These are phyloP conservation scores for Aplosporella prunicola DNA, from an alignment of 2,329 filamentous ascomycete genomes.

Conservation along the genomic window DNA sequence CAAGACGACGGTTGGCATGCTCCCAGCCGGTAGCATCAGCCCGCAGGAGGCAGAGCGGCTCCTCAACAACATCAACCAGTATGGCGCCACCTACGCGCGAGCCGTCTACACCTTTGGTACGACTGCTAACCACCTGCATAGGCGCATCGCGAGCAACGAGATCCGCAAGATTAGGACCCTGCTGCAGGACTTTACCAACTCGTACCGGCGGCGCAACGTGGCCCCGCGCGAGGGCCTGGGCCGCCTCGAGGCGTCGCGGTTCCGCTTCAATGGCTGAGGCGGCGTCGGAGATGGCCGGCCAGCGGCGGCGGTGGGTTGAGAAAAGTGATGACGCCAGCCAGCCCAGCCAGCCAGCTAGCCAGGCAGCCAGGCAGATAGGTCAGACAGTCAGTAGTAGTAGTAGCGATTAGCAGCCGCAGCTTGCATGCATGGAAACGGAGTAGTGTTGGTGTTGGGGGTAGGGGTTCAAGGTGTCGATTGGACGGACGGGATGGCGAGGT, in stretches of 20 bases:
- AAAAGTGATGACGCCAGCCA: too few relatives aligned
- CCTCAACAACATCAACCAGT: constrained; percentile 67
- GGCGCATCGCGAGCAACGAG: constrained; percentile 55
- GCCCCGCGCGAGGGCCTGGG: constrained; percentile 90
- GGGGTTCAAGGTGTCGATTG: too few relatives aligned
- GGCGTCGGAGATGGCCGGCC: too few relatives aligned
- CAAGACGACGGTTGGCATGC: constrained; percentile 68
- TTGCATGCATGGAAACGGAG: too few relatives aligned
- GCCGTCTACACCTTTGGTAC: background rate
- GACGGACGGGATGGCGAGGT: too few relatives aligned
- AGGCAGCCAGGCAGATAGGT: too few relatives aligned
- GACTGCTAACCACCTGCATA: constrained; percentile 5
- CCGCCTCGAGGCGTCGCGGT: constrained; percentile 74
- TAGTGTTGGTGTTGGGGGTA: too few relatives aligned
- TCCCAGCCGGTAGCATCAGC: constrained; percentile 74
- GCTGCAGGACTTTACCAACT: constrained; percentile 93
- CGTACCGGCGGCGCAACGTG: constrained; percentile 85
- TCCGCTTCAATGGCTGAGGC: constrained; percentile 54
- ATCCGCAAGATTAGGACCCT: constrained; percentile 73
- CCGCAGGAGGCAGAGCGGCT: constrained; percentile 72
- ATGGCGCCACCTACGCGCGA: too few relatives aligned
- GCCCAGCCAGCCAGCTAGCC: too few relatives aligned
- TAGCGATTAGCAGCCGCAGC: too few relatives aligned
- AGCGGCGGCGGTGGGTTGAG: too few relatives aligned
- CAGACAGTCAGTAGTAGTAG: too few relatives aligned